Evolutionary conservation across 73 alveolate species (phyloP), one percentile per base, ranked within the genome.

Genomic region (Paramecium sexaurelia): DNA sequence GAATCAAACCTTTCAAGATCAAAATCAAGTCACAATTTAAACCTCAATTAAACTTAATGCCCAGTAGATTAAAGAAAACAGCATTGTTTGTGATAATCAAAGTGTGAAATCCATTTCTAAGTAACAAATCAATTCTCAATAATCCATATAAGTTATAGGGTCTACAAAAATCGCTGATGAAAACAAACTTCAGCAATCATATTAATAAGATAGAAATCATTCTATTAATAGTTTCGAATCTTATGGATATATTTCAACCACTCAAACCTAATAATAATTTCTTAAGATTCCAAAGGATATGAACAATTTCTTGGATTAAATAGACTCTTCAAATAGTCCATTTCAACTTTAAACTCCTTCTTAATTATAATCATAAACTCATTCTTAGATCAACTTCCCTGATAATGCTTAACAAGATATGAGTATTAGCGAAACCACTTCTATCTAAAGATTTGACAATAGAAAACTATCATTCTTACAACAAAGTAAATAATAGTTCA

Each of bases 1-100:
- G 83, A 61, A 61, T 61, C 83, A 61, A 61, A 61, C 43, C 11
- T 61, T 61, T 61, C 26, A 61, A 27, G 83, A 61, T 29, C 26
- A 61, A 61, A 61, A 61, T 29, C 39, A 29, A 24, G 83, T 32
- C 39, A 17, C 67, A 2, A 61, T 26, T 61, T 41, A 26, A 26
- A 26, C 13, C 13, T 26, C 43, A 61, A 61, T 26, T 61, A 61
- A 61, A 61, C 7, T 61, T 61, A 15, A 61, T 10, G 11, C 39
- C n/a, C 26, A 29, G 83, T 61, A 29, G 43, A 20, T 61, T 26
- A 22, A 61, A 32, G 0, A 51, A 51, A 51, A 61, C 43, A 61
- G 83, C 43, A 32, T 1, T 15, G 7, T 2, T 61, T 15, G 26
- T 22, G 47, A 61, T 61, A 61, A 51, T 17, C 13, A 51, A 51